phyloP scores from a whole-genome alignment of 805 yeast species.

The Ogataea pignaliae region DNA sequence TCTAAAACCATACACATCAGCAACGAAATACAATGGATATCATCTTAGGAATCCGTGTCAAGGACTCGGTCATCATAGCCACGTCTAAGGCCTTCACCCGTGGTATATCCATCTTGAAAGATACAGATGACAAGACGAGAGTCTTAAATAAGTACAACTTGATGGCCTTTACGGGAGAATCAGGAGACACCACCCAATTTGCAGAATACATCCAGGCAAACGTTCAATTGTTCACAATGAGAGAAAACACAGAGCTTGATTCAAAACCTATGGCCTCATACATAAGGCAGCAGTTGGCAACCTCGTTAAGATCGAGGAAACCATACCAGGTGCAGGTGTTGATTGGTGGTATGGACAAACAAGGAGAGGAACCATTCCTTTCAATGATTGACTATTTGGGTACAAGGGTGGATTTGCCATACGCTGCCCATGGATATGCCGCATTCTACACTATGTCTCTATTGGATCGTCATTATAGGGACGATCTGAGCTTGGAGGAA shows the following conservation, averaged over 20 bases:
- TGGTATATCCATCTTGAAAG: constrained; percentile 78
- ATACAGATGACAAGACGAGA: constrained; percentile 77
- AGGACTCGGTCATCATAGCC: constrained; percentile 80
- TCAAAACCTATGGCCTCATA: constrained; percentile 86
- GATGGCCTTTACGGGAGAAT: constrained; percentile 90
- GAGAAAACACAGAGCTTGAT: constrained; percentile 76
- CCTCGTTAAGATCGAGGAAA: constrained; percentile 84
- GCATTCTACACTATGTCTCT: constrained; percentile 89
- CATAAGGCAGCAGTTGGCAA: constrained; percentile 83
- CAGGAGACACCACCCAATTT: constrained; percentile 94
- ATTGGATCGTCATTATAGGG: constrained; percentile 83
- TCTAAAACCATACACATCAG: too few species aligned
- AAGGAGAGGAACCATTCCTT: constrained; percentile 48
- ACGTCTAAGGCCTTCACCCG: constrained; percentile 94
- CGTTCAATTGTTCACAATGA: constrained; percentile 78
- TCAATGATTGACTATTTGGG: constrained; percentile 94
- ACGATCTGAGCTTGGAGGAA: constrained; percentile 68
- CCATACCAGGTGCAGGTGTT: constrained; percentile 94
- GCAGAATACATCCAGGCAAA: constrained; percentile 94
- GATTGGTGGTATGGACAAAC: constrained; percentile 71
- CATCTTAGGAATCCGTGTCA: constrained; percentile 76
- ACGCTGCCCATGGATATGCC: constrained; percentile 98
- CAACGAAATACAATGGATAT: constrained; percentile 63
- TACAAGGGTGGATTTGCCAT: constrained; percentile 84
- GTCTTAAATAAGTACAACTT: constrained; percentile 68